Evolutionary conservation across 257 asterid genomes (phyloP).

Genomic region (Solanum paucissectum): DNA sequence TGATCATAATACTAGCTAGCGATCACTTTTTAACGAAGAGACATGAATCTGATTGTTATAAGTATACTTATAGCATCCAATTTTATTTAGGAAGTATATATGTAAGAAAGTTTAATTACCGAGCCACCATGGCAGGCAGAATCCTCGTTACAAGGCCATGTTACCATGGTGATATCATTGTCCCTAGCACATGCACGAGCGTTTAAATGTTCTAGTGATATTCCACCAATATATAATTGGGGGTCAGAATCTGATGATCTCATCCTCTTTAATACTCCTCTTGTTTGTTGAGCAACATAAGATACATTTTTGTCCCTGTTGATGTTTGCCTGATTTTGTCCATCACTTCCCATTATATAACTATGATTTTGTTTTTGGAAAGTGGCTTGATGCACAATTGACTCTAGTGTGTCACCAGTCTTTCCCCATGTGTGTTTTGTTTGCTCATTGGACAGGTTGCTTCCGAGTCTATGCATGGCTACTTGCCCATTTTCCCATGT

Average conservation of each 20-base stretch:
- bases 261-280: not conserved
- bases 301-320: not conserved
- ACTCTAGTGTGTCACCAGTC: constrained; percentile 38
- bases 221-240: not conserved
- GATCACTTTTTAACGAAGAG: not conserved
- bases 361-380: not conserved
- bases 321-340: not conserved
- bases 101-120: not conserved
- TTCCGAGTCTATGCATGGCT: constrained; percentile 22
- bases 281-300: not conserved
- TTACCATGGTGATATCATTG: not conserved
- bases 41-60: not conserved
- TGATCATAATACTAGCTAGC: not conserved
- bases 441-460: not conserved
- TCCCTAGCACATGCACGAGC: not conserved
- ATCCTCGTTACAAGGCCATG: constrained; percentile 1
- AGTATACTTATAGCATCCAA: not conserved
- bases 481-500: constrained; percentile 61
- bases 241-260: constrained; percentile 3
- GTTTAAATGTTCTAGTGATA: not conserved
- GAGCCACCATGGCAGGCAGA: not conserved
- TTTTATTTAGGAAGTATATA: not conserved
- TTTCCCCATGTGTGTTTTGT: constrained; percentile 16
- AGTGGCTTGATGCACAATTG: constrained; percentile 47
- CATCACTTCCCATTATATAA: not conserved